Evolutionary conservation across 371 early-diverging fungal species (phyloP), one percentile per base, ranked within the genome.

Genomic region (Gilbertella persicaria): DNA sequence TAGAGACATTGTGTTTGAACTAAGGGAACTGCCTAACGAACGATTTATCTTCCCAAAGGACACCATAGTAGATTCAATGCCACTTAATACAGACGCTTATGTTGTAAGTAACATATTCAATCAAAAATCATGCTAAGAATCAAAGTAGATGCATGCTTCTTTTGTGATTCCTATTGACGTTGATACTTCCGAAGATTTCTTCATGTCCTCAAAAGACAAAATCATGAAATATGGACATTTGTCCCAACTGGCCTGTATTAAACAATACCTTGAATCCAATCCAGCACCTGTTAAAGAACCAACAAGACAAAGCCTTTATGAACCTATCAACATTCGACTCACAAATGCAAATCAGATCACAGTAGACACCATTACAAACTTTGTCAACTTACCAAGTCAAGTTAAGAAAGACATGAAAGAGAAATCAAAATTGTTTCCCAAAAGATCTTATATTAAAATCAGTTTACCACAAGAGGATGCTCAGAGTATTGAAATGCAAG

Each of bases 21-120:
- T 79, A 30, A 69, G 66, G 29, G 79, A 75, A 20, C 45, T 51
- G 2, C 55, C 73, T 6, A 66, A 63, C n/a, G 79, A 79, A 40
- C 65, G 75, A 20, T 71, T 64, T 17, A 28, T 73, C 13, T 69
- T 79, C 41, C 79, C 79, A 1, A 73, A 73, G 41, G 59, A 71
- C 0, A 53, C 60, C 1, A 65, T 78, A 5, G 23, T 75, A 13
- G 39, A 53, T 17, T 16, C 39, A n/a, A 45, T 45, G 28, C 23
- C 35, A 5, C 6, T 45, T 1, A 16, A 5, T 23, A 7, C 19
- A 38, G 17, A 8, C 13, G 38, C 3, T 5, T 38, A 38, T n/a
- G 16, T 16, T 33, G 33, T 33, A 33, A 28, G 14, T 26, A 3
- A 30, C 3, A 29, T 28, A 4, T 45, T 9, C 12, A 14, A 28